Percentiles rank a stretch among this genome's conserved stretches.
Evolutionary conservation across 768 basidiomycete genomes (phyloP).

Genomic region (Suillus fuscotomentosus): DNA sequence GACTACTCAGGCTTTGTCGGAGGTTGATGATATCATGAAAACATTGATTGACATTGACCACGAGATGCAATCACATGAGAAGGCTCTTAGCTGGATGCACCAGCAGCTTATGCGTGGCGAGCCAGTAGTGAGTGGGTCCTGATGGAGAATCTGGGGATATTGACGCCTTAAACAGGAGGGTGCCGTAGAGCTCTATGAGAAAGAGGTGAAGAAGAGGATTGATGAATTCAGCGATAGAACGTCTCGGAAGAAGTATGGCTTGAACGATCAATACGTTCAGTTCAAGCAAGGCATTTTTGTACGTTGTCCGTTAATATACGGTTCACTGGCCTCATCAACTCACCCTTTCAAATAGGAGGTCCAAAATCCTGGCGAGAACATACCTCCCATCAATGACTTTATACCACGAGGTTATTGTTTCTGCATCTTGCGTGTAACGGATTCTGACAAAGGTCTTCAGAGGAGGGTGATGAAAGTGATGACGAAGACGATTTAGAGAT

Average conservation of each 20-base stretch:
- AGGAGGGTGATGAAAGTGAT: conserved; percentile 78
- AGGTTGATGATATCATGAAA: conserved; percentile 68
- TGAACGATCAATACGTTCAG: conserved; percentile 51
- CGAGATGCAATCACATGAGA: conserved; percentile 57
- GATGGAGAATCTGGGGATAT: background rate
- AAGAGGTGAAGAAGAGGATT: conserved; percentile 39
- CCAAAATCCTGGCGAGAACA: conserved; percentile 58
- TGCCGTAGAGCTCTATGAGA: conserved; percentile 49
- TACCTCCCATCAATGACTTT: conserved; percentile 77
- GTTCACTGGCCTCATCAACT: background rate
- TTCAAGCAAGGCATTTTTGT: conserved; percentile 74
- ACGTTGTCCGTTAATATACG: conserved; percentile 22
- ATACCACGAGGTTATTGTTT: conserved; percentile 58
- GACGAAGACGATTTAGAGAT: conserved; percentile 88
- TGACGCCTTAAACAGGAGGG: conserved; percentile 41
- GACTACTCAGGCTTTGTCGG: conserved; percentile 40
- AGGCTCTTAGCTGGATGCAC: conserved; percentile 52
- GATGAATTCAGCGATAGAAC: conserved; percentile 59
- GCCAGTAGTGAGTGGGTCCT: conserved; percentile 48
- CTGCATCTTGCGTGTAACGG: conserved; percentile 5
- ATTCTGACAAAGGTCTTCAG: conserved; percentile 35
- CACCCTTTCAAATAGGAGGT: conserved; percentile 49
- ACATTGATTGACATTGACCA: conserved; percentile 63
- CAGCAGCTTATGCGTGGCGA: conserved; percentile 56
- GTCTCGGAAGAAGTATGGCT: conserved; percentile 76